Evolutionary conservation across 768 basidiomycete species (phyloP), one percentile per base, ranked within the genome.

Genomic region (Xerocomellus amylosporus): DNA sequence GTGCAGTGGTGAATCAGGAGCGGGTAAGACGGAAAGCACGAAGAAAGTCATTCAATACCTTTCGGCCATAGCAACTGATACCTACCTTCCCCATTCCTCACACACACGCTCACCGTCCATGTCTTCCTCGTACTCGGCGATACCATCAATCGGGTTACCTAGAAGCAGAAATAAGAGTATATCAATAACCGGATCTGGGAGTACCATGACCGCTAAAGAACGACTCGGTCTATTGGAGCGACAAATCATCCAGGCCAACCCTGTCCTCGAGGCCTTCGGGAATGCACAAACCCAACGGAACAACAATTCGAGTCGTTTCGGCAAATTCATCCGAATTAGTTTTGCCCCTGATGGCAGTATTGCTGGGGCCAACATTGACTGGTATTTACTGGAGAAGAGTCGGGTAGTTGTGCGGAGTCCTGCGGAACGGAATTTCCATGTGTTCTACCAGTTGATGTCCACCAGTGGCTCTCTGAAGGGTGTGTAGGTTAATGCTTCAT

Each of bases 31-130:
- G 2, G 97, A 98, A 69, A 98, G 96, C 74, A 91, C 90, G 14
- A 98, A 99, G 80, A 98, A 98, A 67, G 96, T 98, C 64, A 99
- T 99, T 51, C 97, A 98, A 70, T 99, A 98, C 73, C 84, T 99
- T 39, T 96, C 97, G 1, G 93, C 97, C 8, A 98, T 98, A 61
- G 97, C 97, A 2, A 84, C 91, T 12, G 91, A 94, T 62, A 77
- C 81, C 2, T 83, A 90, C 62, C 73, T 76, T 17, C 67, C 78
- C 15, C 66, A 78, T 4, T 72, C 80, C 20, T 81, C 87, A 0
- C 88, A 90, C 67, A 82, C 86, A 8, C 84, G 84, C 45, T 80
- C 87, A 5, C 77, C 85, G 2, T 87, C 86, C 2, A 69, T 88
- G 13, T 72, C 82, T 31, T 72, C 77, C 2, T 73, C 83, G 2